Conservation (phyloP, 2,329 filamentous ascomycete species). For the Hortaea werneckii region DNA sequence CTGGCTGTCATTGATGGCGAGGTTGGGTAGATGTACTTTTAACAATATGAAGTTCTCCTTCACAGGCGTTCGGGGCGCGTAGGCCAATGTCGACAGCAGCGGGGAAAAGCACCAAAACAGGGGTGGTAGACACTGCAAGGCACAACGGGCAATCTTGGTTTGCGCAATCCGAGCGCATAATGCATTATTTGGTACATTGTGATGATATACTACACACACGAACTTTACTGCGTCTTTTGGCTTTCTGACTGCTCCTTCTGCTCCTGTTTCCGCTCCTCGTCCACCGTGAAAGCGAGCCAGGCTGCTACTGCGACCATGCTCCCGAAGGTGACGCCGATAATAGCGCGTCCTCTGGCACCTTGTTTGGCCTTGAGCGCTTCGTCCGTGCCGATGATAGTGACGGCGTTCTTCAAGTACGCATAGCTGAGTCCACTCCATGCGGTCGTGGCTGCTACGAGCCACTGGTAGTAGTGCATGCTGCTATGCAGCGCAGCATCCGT, state of each 20-base stretch:
- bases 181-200: too few species aligned
- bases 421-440: slow-evolving; percentile 92
- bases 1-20: slow-evolving; percentile 39
- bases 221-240: too few species aligned
- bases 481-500: slow-evolving; percentile 22
- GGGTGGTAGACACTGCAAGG: too few species aligned
- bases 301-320: slow-evolving; percentile 32
- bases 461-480: slow-evolving; percentile 44
- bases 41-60: background rate
- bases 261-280: slow-evolving; percentile 4
- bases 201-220: too few species aligned
- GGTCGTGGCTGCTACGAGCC: slow-evolving; percentile 78
- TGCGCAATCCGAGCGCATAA: too few species aligned
- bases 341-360: slow-evolving; percentile 36
- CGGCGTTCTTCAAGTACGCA: slow-evolving; percentile 78
- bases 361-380: slow-evolving; percentile 39
- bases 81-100: too few species aligned
- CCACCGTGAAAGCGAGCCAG: slow-evolving; percentile 15
- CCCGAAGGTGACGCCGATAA: slow-evolving; percentile 38
- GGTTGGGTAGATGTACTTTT: slow-evolving; percentile 1
- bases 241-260: background rate
- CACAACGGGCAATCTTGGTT: too few species aligned
- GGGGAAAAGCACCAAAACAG: too few species aligned
- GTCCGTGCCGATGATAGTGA: slow-evolving; percentile 62
- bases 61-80: too few species aligned